phyloP scores from a whole-genome alignment of 2,329 filamentous ascomycete genomes.

The Fusarium brachygibbosum region DNA sequence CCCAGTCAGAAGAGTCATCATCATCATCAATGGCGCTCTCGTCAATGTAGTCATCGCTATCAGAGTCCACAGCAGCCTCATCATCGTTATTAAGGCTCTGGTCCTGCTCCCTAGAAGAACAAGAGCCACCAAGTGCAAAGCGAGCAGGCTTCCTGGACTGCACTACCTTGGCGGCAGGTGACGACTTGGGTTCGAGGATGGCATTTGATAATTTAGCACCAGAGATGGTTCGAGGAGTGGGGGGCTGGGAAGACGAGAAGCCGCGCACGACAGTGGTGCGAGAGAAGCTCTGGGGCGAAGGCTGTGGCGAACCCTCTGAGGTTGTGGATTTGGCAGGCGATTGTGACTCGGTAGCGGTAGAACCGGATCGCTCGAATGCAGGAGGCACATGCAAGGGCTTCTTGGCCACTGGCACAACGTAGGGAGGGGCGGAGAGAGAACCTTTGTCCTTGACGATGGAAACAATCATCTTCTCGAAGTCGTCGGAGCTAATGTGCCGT shows the following conservation, averaged over 20 bases:
- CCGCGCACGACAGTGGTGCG: constrained; percentile 77
- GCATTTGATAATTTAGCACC: constrained; percentile 67
- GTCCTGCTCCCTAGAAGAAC: constrained; percentile 75
- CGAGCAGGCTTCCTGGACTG: constrained; percentile 73
- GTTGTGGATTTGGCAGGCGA: constrained; percentile 69
- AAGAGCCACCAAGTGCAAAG: constrained; percentile 83
- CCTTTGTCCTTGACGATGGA: constrained; percentile 91
- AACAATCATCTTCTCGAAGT: constrained; percentile 93
- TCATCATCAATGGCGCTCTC: constrained; percentile 87
- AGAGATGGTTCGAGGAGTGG: constrained; percentile 59
- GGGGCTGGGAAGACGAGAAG: constrained; percentile 82
- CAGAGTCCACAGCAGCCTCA: constrained; percentile 67
- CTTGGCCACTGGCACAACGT: constrained; percentile 54
- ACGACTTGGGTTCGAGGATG: constrained; percentile 72
- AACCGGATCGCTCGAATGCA: constrained; percentile 58
- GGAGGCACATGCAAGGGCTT: constrained; percentile 55
- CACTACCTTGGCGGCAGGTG: constrained; percentile 74
- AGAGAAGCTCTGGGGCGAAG: constrained; percentile 49
- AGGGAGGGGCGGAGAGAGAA: constrained; percentile 62
- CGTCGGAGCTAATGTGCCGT: constrained; percentile 91
- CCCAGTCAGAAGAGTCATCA: constrained; percentile 72
- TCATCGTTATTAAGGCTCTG: constrained; percentile 66
- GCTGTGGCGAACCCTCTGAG: constrained; percentile 49
- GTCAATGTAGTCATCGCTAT: constrained; percentile 78
- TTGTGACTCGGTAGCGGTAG: constrained; percentile 60